Base-by-base conservation (phyloP, 164 flowering plant genomes). In the Tetracentron sinense region DNA sequence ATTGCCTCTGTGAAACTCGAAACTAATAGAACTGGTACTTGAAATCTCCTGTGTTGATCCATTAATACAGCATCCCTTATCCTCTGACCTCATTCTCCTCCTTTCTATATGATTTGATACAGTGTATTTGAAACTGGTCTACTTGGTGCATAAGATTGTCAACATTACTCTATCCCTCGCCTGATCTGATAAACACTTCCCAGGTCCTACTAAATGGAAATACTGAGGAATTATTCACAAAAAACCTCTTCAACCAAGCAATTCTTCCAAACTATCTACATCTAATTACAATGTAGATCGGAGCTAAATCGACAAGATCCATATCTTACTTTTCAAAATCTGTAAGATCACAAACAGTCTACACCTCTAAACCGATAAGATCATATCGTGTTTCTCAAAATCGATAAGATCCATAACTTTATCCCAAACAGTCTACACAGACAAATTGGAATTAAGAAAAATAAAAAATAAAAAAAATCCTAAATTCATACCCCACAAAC, bases 1-100 rank as follows among this genome's bases (percentile, higher is more conserved):
- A 63, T 76, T 83, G 31, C 80, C 85, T 72, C 81, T 84, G 35
- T 81, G 91, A 71, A 88, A 89, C 82, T 92, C 95, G 51, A 88
- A 89, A 58, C 62, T 73, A 54, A 72, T 58, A 6, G 68, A 68
- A 63, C 70, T 75, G 33, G 67, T 67, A 17, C 60, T 75, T 28
- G 83, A 63, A 30, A 67, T 77, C 56, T 81, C 89, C 46, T 73
- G 71, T 2, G 73, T 30, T 26, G 78, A 58, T 35, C 82, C 84
- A 60, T 78, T 54, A 58, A 67, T 79, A 58, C 65, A 78, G 62
- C 83, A 80, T 12, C 81, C 79, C 69, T 90, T 88, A 50, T 82
- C 89, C 70, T 88, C 91, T 7, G 74, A 75, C 69, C 82, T 87
- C 93, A 87, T 87, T 53, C 38, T 69, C 56, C 3, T 49, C 27